phyloP scores from a whole-genome alignment of 345 rosid genomes.

The Zanthoxylum bungeanum region DNA sequence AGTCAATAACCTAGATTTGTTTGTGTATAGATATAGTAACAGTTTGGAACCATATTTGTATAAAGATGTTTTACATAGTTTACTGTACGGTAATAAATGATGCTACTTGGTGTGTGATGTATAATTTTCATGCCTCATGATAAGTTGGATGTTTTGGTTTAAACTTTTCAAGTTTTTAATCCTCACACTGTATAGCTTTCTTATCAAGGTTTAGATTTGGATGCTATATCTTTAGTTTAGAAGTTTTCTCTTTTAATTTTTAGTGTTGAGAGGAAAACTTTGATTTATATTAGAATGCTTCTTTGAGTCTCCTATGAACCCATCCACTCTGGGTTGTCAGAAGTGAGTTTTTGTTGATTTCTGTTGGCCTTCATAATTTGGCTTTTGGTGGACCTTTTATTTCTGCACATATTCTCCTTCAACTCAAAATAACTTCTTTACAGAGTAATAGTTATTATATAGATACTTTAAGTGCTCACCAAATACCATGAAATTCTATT shows the following conservation, averaged over 20 bases:
- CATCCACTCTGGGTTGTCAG: background rate
- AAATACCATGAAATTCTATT: too few species aligned
- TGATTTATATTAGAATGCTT: background rate
- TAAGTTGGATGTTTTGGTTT: background rate
- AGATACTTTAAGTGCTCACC: too few species aligned
- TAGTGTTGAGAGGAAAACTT: background rate
- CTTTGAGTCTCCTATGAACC: background rate
- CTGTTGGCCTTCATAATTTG: background rate
- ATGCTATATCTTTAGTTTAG: background rate
- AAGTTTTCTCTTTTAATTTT: background rate
- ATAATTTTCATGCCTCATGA: background rate
- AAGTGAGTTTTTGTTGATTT: background rate
- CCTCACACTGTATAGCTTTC: background rate
- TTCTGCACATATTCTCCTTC: background rate
- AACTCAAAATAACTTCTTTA: background rate
- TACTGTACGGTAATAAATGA: background rate
- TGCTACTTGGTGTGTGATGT: background rate
- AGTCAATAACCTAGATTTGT: background rate
- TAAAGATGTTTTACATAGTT: background rate
- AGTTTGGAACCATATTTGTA: background rate
- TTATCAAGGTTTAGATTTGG: background rate
- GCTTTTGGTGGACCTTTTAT: background rate
- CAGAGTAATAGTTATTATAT: too few species aligned
- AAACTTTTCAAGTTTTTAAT: background rate
- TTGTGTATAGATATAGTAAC: too few species aligned